Evolutionary conservation across 1,139 yeast genomes (phyloP).

Genomic region (Kodamaea ohmeri): DNA sequence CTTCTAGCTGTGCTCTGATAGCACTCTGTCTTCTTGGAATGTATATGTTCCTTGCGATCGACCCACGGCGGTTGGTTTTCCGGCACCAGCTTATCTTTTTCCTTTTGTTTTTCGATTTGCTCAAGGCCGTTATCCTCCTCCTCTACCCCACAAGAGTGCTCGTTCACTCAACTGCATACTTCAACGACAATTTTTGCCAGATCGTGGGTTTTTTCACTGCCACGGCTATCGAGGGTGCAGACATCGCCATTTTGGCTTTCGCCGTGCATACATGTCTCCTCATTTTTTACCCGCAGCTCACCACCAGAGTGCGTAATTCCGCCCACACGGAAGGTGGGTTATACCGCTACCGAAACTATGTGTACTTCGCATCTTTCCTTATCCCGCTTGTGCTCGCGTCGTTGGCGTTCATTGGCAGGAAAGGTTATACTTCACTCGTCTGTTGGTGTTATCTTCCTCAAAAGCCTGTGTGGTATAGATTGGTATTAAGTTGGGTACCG

Average conservation of each 20-base stretch:
- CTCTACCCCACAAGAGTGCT: conserved; percentile 69
- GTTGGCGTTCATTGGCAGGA: conserved; percentile 57
- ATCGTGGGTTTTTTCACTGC: conserved; percentile 86
- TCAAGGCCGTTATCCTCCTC: conserved; percentile 69
- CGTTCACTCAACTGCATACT: conserved; percentile 47
- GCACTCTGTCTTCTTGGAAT: conserved; percentile 52
- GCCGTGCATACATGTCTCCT: conserved; percentile 80
- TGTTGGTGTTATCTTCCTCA: conserved; percentile 84
- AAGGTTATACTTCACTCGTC: conserved; percentile 61
- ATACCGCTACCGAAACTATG: conserved; percentile 54
- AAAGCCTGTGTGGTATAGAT: conserved; percentile 69
- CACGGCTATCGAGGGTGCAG: conserved; percentile 82
- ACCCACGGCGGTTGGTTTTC: conserved; percentile 58
- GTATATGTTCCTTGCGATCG: conserved; percentile 57
- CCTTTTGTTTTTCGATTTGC: conserved; percentile 65
- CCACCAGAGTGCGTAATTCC: conserved; percentile 44
- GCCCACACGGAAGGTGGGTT: conserved; percentile 71
- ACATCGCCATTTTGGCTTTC: conserved; percentile 75
- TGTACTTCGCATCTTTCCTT: conserved; percentile 58
- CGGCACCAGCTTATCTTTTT: conserved; percentile 72
- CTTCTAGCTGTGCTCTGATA: conserved; percentile 58
- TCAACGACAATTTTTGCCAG: conserved; percentile 57
- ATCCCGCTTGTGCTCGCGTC: conserved; percentile 71
- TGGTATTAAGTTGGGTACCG: conserved; percentile 80
- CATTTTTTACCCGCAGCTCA: conserved; percentile 58